A percentile compares a stretch with the other conserved stretches of the same genome.
phyloP scores from a whole-genome alignment of 208 protist genomes.

The Crithidia fasciculata region DNA sequence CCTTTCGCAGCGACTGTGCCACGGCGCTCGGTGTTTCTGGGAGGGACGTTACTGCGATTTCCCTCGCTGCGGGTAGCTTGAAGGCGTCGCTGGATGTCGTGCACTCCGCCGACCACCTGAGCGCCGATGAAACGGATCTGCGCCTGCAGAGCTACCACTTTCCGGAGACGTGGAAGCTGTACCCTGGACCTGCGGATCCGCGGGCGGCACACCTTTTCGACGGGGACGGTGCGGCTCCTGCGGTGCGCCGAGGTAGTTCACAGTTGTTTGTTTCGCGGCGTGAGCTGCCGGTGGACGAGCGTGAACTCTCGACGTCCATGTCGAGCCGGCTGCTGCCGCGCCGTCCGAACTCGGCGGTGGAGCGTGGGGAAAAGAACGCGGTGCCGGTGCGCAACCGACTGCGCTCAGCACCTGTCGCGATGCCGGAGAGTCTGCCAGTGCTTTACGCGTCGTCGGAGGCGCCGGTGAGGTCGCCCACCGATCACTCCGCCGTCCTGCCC shows the following conservation, averaged over 20 bases:
- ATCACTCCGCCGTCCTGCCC: neutral
- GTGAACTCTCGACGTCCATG: neutral
- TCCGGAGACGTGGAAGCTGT: slow-evolving; percentile 34
- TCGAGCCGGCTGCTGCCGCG: neutral
- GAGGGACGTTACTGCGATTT: slow-evolving; percentile 20
- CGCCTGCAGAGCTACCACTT: slow-evolving; percentile 30
- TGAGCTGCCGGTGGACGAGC: neutral
- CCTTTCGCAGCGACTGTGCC: slow-evolving; percentile 41
- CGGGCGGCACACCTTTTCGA: neutral
- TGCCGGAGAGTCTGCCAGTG: neutral
- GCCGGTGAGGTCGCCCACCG: neutral
- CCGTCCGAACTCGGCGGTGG: neutral
- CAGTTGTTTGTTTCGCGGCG: neutral
- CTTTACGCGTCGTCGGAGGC: neutral
- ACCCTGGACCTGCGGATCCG: slow-evolving; percentile 6
- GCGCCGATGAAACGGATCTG: slow-evolving; percentile 2
- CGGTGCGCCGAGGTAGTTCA: neutral
- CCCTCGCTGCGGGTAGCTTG: slow-evolving; percentile 27
- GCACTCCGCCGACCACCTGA: slow-evolving; percentile 15
- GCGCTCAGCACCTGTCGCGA: neutral
- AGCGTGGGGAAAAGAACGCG: neutral
- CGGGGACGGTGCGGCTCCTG: neutral
- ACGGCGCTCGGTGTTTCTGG: slow-evolving; percentile 26
- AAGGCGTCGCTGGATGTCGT: slow-evolving; percentile 31
- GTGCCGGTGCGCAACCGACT: neutral